A percentile compares a stretch with the other conserved stretches of the same genome.
Evolutionary conservation across 2,329 filamentous ascomycete species (phyloP).

Genomic region (Cercospora berteroae): DNA sequence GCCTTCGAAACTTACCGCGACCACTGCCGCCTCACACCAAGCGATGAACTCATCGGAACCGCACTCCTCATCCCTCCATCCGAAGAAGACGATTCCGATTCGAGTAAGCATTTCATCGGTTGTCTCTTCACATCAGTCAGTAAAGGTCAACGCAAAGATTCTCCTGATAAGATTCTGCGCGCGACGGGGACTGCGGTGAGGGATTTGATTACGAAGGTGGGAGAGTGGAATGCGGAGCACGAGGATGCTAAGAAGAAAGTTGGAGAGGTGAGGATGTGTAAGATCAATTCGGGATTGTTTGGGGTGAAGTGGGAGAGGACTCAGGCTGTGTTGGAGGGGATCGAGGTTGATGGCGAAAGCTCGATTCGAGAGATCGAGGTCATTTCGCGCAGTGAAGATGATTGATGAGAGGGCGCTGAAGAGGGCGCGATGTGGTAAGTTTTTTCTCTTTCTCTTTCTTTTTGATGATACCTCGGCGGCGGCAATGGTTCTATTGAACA

Average conservation of each 20-base stretch:
- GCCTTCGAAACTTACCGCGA: constrained; percentile 50
- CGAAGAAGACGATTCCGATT: constrained; percentile 32
- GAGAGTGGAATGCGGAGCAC: constrained; percentile 29
- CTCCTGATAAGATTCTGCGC: constrained; percentile 46
- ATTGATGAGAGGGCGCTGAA: not conserved
- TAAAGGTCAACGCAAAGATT: constrained; percentile 48
- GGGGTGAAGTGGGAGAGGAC: constrained; percentile 55
- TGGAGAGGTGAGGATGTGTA: constrained; percentile 28
- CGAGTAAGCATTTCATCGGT: constrained; percentile 52
- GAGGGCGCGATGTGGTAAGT: not conserved
- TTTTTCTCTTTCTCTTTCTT: not conserved
- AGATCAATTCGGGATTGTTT: constrained; percentile 58
- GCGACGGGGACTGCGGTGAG: constrained; percentile 51
- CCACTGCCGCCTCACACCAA: constrained; percentile 46
- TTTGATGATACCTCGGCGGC: not conserved
- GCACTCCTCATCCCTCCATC: constrained; percentile 54
- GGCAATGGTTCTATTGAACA: not conserved
- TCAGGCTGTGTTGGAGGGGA: constrained; percentile 43
- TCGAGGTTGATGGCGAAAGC: constrained; percentile 33
- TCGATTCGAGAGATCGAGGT: constrained; percentile 26
- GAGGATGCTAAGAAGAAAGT: not conserved
- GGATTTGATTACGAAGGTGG: constrained; percentile 49
- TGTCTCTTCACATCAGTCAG: constrained; percentile 58
- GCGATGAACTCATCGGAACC: constrained; percentile 44
- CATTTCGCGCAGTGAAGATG: constrained; percentile 20